Evolutionary conservation across 1,284 basidiomycete genomes (phyloP), one percentile per base, ranked within the genome.

Genomic region (Cronartium quercuum): DNA sequence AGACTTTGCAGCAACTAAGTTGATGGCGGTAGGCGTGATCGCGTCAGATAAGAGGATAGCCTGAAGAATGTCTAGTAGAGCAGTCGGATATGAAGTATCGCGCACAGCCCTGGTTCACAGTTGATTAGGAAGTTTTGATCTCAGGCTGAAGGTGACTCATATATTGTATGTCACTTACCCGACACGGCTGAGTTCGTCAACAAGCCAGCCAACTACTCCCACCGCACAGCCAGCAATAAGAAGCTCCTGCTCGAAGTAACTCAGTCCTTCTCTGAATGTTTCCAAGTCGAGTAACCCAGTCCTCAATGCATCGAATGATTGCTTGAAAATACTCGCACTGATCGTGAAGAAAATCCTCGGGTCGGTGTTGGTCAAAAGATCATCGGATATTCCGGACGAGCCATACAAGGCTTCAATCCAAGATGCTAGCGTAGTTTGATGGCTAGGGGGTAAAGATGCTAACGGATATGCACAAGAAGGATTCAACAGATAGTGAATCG

Each of bases 161-260:
- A 2, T 29, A 29, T 29, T 29, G 29, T 29, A 29, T 29, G 29
- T 51, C 51, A 55, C 51, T 5, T 73, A 73, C 70, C 70, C 70
- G 15, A 35, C 35, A 47, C 63, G 37, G 24, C 40, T 73, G 35
- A 73, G 60, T 55, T 73, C 70, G 40, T 73, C 38, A 10, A 73
- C 37, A 21, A 73, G 44, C 70, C 70, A 73, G 37, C 70, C 70
- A 1, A 73, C 70, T 34, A 73, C 70, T 6, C 70, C 70, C 0
- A 66, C 70, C 3, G 70, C 63, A 44, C 63, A 66, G 10, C 70
- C 70, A 15, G 41, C 68, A 10, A 73, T 41, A 6, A 73, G 38
- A n/a, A 73, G 51, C 13, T 73, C 64, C 21, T 73, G 70, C 51
- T 73, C 63, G 40, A 73, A 73, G 42, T 73, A 73, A 55, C 70